A percentile compares a stretch with the other conserved stretches of the same genome.
Evolutionary conservation across 192 early-diverging fungal genomes (phyloP).

Genomic region (Coemansia reversa): DNA sequence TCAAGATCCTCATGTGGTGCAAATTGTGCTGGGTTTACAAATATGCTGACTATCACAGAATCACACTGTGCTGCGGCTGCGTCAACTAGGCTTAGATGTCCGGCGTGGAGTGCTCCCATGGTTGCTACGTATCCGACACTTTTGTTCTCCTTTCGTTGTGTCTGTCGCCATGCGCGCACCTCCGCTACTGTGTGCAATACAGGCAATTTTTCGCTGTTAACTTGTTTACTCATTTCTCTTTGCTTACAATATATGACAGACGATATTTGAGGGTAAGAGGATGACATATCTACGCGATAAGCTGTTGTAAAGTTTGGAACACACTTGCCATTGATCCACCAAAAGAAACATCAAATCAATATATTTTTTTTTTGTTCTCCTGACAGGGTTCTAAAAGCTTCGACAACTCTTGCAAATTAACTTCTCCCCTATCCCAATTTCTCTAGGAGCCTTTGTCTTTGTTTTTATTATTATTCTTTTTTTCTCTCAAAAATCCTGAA

Average conservation of each 20-base stretch:
- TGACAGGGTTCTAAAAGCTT: too few relatives aligned
- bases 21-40: slow-evolving; percentile 99
- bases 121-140: slow-evolving; percentile 93
- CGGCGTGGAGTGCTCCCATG: slow-evolving; percentile 96
- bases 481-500: background rate
- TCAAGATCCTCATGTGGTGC: slow-evolving; percentile 92
- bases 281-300: too few relatives aligned
- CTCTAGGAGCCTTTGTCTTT: too few relatives aligned
- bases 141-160: slow-evolving; percentile 53
- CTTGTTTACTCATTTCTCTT: background rate
- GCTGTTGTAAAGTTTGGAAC: too few relatives aligned
- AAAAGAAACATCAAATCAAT: too few relatives aligned
- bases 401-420: too few relatives aligned
- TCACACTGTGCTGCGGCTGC: slow-evolving; percentile 63
- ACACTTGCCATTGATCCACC: too few relatives aligned
- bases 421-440: too few relatives aligned
- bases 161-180: slow-evolving; percentile 69
- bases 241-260: too few relatives aligned
- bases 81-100: slow-evolving; percentile 74
- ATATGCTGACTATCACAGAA: slow-evolving; percentile 79
- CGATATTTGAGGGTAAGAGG: too few relatives aligned
- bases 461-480: background rate
- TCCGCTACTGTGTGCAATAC: slow-evolving; percentile 75
- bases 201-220: background rate
- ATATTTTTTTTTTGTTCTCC: too few relatives aligned